Base-by-base conservation (phyloP, 805 yeast species). In the Suhomyces canberraensis region DNA sequence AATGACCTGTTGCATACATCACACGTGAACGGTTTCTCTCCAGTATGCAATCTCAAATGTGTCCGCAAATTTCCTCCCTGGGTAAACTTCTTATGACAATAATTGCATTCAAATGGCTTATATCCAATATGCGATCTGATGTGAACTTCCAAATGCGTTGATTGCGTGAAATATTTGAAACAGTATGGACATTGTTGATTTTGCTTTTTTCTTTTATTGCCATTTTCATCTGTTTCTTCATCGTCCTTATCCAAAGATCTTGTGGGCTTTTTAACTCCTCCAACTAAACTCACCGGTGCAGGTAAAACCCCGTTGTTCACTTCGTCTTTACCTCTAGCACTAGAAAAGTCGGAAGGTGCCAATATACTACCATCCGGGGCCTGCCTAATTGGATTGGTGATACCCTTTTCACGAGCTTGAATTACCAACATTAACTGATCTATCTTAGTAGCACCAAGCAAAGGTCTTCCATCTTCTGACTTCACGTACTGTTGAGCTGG, bases 121-220 rank as follows among this genome's bases (percentile, higher is more conserved):
- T 76, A 76, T 0, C 96, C 96, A 51, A 88, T 81, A 56, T 88
- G 96, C 0, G 91, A 81, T 47, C 96, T 68, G 5, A 86, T 78
- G 58, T 88, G 96, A 13, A 89, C 95, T 47, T 88, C 95, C 49
- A 89, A 64, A 60, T 88, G 96, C 4, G 96, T 90, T n/a, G 88
- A 71, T 56, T 90, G 97, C 1, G 90, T 80, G 52, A 90, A 90
- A 37, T 75, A 73, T 54, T 87, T 86, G 50, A 74, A 75, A 56
- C 97, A 91, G 50, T 83, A 82, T 2, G 77, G 78, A 52, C 95
- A 84, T 54, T 79, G 81, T 48, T 79, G 84, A 32, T 73, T 74
- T 52, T 82, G 83, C 9, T 62, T 56, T 31, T 53, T 50, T 22
- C 56, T 48, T 11, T 42, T 46, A 25, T 47, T 47, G 8, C 42